phyloP scores from a whole-genome alignment of 129 eudicot genomes.

The Centaurea solstitialis region DNA sequence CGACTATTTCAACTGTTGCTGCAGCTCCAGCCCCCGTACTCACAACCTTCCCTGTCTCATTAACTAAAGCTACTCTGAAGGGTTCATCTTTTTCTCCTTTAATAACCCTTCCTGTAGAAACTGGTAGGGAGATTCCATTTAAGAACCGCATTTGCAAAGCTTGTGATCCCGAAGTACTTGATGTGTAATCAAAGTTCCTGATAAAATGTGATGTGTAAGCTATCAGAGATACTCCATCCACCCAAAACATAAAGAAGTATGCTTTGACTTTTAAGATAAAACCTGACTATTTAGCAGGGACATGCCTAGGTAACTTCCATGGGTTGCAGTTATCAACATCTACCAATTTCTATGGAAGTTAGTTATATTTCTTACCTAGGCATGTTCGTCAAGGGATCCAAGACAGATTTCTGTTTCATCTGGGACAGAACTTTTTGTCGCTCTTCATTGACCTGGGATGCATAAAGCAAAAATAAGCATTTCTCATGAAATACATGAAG shows the following conservation, averaged over 20 bases:
- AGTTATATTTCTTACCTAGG: slow-evolving; percentile 8
- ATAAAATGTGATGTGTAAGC: slow-evolving; percentile 17
- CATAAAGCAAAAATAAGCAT: slow-evolving; percentile 16
- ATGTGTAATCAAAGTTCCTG: slow-evolving; percentile 34
- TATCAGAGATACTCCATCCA: slow-evolving; percentile 1
- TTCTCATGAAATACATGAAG: slow-evolving; percentile 20
- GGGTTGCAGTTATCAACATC: background rate
- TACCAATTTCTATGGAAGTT: background rate
- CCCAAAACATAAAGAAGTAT: background rate
- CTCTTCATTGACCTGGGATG: slow-evolving; percentile 12
- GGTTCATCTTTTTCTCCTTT: slow-evolving; percentile 43
- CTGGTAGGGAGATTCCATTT: slow-evolving; percentile 40
- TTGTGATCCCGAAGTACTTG: slow-evolving; percentile 27
- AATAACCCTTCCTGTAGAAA: slow-evolving; percentile 50
- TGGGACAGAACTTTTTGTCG: slow-evolving; percentile 6
- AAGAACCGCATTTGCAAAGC: slow-evolving; percentile 44
- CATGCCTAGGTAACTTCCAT: too few relatives aligned
- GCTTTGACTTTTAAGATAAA: background rate
- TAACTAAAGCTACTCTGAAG: slow-evolving; percentile 53
- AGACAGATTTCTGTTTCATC: slow-evolving; percentile 16
- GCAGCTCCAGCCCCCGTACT: slow-evolving; percentile 54
- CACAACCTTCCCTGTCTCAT: slow-evolving; percentile 62
- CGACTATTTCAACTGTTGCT: slow-evolving; percentile 72
- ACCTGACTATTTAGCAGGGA: slow-evolving; percentile 47
- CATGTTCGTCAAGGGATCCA: slow-evolving; percentile 14